Percentiles rank a stretch among this genome's conserved stretches.
Evolutionary conservation across 192 early-diverging fungal species (phyloP).

Genomic region (Mortierella antarctica): DNA sequence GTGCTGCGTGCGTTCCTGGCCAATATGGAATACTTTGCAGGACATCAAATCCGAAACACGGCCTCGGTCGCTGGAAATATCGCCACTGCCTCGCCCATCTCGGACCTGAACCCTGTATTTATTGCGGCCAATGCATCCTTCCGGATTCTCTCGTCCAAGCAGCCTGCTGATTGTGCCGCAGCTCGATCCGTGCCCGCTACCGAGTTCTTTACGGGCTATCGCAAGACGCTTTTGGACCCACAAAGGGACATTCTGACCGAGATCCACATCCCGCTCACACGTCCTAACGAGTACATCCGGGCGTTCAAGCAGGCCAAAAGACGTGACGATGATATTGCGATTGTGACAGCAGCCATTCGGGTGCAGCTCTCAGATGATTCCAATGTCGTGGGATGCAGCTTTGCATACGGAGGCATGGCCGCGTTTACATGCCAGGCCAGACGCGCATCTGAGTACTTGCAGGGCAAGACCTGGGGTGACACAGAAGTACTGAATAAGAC

Average conservation of each 20-base stretch:
- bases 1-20: slow-evolving; percentile 74
- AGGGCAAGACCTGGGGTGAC: slow-evolving; percentile 70
- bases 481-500: slow-evolving; percentile 55
- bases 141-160: slow-evolving; percentile 54
- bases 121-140: slow-evolving; percentile 71
- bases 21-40: slow-evolving; percentile 84
- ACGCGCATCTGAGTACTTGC: slow-evolving; percentile 49
- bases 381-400: slow-evolving; percentile 65
- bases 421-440: slow-evolving; percentile 69
- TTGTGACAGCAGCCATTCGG: slow-evolving; percentile 80
- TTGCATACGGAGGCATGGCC: slow-evolving; percentile 87
- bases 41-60: slow-evolving; percentile 88
- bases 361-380: slow-evolving; percentile 62
- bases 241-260: slow-evolving; percentile 71
- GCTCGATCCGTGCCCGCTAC: slow-evolving; percentile 66
- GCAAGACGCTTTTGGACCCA: slow-evolving; percentile 73
- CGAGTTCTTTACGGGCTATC: slow-evolving; percentile 89
- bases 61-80: slow-evolving; percentile 89
- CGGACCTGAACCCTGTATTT: slow-evolving; percentile 89
- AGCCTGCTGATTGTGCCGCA: slow-evolving; percentile 40
- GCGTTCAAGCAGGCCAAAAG: slow-evolving; percentile 92
- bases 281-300: slow-evolving; percentile 65
- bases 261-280: slow-evolving; percentile 75
- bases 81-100: slow-evolving; percentile 89
- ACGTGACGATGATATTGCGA: slow-evolving; percentile 89